Conservation (phyloP, 2,329 filamentous ascomycete genomes). For the Pestalotiopsis sp. region DNA sequence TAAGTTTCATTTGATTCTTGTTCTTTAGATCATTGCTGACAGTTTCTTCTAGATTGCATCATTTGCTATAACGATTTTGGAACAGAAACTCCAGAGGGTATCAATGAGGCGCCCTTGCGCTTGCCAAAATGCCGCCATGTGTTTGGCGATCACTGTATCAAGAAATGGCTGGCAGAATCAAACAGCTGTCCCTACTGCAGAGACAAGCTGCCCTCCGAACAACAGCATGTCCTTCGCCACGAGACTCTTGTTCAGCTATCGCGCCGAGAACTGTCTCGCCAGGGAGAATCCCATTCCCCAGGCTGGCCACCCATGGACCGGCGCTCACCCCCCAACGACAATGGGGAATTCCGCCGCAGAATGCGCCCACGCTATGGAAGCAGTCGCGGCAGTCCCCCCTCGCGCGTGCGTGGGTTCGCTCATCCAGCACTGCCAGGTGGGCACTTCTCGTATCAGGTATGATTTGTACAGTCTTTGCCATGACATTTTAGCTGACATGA, state of each 20-base stretch:
- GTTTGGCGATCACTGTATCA: conserved; percentile 67
- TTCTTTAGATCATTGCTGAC: conserved; percentile 13
- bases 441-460: neutral
- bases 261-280: conserved; percentile 25
- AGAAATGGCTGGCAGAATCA: conserved; percentile 66
- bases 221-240: conserved; percentile 22
- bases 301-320: conserved; percentile 13
- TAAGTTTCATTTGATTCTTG: conserved; percentile 33
- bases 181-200: conserved; percentile 68
- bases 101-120: conserved; percentile 58
- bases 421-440: neutral
- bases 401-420: conserved; percentile 22
- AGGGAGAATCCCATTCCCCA: conserved; percentile 6
- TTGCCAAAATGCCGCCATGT: conserved; percentile 66
- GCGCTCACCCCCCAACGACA: conserved; percentile 30
- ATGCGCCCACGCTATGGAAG: conserved; percentile 30
- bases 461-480: neutral
- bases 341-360: conserved; percentile 31
- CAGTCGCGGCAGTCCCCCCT: conserved; percentile 26
- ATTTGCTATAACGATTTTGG: conserved; percentile 69
- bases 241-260: conserved; percentile 28
- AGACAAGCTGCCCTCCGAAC: conserved; percentile 59
- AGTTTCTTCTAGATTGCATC: conserved; percentile 50
- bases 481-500: neutral
- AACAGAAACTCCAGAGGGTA: conserved; percentile 57